phyloP scores from a whole-genome alignment of 1,139 yeast genomes.

The Suhomyces bribrorum region DNA sequence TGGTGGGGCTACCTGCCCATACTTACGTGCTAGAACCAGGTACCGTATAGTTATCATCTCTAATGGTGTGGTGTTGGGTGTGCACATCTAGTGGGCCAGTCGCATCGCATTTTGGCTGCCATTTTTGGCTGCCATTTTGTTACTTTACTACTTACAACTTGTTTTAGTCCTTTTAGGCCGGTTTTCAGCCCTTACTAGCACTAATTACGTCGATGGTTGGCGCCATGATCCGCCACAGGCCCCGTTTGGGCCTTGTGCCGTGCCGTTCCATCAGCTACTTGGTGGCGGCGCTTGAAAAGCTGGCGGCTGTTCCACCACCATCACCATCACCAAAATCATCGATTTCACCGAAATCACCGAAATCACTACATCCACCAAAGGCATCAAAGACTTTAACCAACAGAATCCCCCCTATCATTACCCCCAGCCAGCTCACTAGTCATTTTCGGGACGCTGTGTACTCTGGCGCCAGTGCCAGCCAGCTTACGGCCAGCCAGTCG shows the following conservation, averaged over 20 bases:
- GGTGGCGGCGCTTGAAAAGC: constrained; percentile 10
- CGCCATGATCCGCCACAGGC: too few relatives aligned
- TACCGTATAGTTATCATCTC: constrained; percentile 8
- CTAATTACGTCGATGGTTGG: too few relatives aligned
- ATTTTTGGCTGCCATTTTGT: too few relatives aligned
- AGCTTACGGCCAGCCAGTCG: constrained; percentile 18
- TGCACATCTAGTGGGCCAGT: constrained; percentile 1
- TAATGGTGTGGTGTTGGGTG: constrained; percentile 1
- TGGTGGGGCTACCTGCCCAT: too few relatives aligned
- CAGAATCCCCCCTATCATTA: constrained; percentile 15
- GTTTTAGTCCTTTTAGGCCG: too few relatives aligned
- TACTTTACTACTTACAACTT: too few relatives aligned
- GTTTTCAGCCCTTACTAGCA: too few relatives aligned
- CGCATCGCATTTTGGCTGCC: too few relatives aligned
- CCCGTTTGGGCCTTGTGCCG: too few relatives aligned
- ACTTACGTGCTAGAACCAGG: constrained; percentile 7
- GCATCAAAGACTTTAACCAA: constrained; percentile 13
- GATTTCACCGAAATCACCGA: not conserved
- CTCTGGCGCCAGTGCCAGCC: constrained; percentile 15
- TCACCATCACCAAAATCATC: not conserved
- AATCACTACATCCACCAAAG: constrained; percentile 1
- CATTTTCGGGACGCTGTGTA: constrained; percentile 24
- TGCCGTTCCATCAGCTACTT: constrained; percentile 19
- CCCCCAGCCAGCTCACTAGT: constrained; percentile 28
- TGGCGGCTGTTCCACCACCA: not conserved